phyloP scores from a whole-genome alignment of 176 grass and related monocot species.

The Bromus sterilis region DNA sequence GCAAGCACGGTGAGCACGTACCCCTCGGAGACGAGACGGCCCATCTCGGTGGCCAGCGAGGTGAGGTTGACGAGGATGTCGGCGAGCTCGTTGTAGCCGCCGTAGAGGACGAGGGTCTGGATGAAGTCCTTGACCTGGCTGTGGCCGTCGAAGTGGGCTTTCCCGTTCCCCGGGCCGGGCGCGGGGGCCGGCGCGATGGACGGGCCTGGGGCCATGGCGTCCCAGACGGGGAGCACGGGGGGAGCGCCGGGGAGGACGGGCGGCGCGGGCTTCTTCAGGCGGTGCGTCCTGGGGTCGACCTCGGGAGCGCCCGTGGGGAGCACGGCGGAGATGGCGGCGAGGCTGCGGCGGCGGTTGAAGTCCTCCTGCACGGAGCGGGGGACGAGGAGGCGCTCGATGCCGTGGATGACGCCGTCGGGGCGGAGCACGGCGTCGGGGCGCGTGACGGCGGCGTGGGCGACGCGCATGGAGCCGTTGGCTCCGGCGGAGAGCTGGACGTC shows the following conservation, averaged over 20 bases:
- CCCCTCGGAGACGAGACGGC: constrained; percentile 73
- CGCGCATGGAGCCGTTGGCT: neutral
- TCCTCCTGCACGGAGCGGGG: constrained; percentile 84
- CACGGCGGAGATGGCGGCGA: constrained; percentile 68
- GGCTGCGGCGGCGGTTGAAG: constrained; percentile 87
- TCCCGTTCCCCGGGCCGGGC: constrained; percentile 33
- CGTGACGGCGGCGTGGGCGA: constrained; percentile 37
- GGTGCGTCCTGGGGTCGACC: constrained; percentile 75
- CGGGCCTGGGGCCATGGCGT: constrained; percentile 62
- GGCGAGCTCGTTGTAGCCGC: constrained; percentile 89
- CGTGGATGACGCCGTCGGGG: constrained; percentile 82
- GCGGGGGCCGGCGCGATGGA: constrained; percentile 50
- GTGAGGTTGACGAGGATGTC: constrained; percentile 97
- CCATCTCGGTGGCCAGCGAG: constrained; percentile 89
- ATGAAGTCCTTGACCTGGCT: constrained; percentile 96
- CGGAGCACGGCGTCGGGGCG: constrained; percentile 56
- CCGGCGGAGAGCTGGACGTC: constrained; percentile 35
- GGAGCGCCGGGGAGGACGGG: constrained; percentile 48
- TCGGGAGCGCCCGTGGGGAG: constrained; percentile 82
- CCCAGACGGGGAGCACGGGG: constrained; percentile 59
- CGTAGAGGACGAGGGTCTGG: constrained; percentile 77
- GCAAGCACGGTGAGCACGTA: constrained; percentile 91
- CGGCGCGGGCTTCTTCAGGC: constrained; percentile 76
- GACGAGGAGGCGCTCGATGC: constrained; percentile 77
- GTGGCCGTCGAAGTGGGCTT: constrained; percentile 70